Conservation (phyloP, 768 basidiomycete genomes). For the Naganishia friedmannii region DNA sequence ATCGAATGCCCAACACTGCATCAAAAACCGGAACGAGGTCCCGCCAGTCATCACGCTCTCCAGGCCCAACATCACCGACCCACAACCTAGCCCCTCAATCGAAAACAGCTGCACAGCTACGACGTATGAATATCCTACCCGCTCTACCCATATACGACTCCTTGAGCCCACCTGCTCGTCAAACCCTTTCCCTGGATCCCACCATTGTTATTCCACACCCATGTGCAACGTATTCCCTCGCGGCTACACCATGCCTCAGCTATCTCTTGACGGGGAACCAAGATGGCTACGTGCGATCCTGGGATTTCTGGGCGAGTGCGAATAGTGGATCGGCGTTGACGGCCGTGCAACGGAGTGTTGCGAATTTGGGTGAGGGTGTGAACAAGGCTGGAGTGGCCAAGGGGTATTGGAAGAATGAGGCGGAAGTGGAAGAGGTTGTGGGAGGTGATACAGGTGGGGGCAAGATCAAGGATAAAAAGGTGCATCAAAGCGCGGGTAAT, state of each 20-base stretch:
- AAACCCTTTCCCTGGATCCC: conserved; percentile 63
- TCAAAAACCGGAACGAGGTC: background rate
- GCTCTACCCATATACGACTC: conserved; percentile 4
- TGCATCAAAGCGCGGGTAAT: conserved; percentile 53
- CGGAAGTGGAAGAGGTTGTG: conserved; percentile 36
- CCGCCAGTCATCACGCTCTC: conserved; percentile 15
- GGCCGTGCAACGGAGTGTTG: conserved; percentile 81
- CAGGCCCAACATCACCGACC: background rate
- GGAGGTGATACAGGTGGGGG: conserved; percentile 17
- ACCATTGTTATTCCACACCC: conserved; percentile 88
- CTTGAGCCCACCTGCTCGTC: background rate
- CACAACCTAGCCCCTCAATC: conserved; percentile 13
- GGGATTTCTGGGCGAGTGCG: conserved; percentile 82
- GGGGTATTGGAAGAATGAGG: conserved; percentile 84
- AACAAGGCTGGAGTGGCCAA: conserved; percentile 83
- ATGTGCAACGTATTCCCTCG: conserved; percentile 79
- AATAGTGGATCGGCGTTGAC: conserved; percentile 84
- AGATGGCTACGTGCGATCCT: conserved; percentile 88
- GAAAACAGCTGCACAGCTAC: conserved; percentile 4
- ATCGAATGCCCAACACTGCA: background rate
- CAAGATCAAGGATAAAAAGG: conserved; percentile 33
- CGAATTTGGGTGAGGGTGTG: conserved; percentile 84
- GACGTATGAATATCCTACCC: background rate
- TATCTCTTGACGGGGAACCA: conserved; percentile 87
- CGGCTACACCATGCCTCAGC: conserved; percentile 78